Evolutionary conservation across 2,329 filamentous ascomycete genomes (phyloP).

Genomic region (Rachicladosporium sp.): DNA sequence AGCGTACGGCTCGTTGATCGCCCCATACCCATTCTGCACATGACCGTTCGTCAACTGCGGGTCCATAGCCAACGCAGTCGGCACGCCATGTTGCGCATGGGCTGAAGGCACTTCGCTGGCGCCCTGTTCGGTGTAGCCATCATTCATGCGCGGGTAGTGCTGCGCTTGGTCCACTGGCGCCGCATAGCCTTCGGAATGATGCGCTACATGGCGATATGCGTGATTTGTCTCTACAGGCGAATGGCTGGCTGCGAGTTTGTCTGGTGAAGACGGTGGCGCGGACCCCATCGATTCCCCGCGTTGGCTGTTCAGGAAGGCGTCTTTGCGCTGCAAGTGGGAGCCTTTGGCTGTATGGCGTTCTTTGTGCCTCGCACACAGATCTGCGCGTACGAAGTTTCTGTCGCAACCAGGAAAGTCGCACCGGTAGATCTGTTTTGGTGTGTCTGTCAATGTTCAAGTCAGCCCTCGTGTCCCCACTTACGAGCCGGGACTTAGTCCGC

Average conservation of each 20-base stretch:
- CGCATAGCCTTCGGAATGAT: constrained; percentile 2
- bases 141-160: no score
- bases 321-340: constrained; percentile 63
- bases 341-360: constrained; percentile 48
- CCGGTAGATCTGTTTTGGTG: constrained; percentile 86
- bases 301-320: constrained; percentile 46
- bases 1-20: constrained; percentile 3
- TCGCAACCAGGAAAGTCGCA: constrained; percentile 88
- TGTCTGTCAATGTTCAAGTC: constrained; percentile 41
- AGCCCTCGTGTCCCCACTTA: background rate
- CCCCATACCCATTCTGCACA: background rate
- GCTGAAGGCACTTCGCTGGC: no score
- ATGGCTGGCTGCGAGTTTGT: constrained; percentile 8
- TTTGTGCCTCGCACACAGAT: constrained; percentile 63
- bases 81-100: no score
- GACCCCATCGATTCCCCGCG: constrained; percentile 5
- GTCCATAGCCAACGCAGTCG: background rate
- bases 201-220: background rate
- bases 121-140: no score
- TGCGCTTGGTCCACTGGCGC: background rate
- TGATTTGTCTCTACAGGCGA: constrained; percentile 8
- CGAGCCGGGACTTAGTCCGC: no score
- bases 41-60: constrained; percentile 1
- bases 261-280: constrained; percentile 8
- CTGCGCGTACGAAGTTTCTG: constrained; percentile 82